These are phyloP conservation scores for Medicago truncatula DNA, from an alignment of 306 rosid species.

Conservation along the genomic window DNA sequence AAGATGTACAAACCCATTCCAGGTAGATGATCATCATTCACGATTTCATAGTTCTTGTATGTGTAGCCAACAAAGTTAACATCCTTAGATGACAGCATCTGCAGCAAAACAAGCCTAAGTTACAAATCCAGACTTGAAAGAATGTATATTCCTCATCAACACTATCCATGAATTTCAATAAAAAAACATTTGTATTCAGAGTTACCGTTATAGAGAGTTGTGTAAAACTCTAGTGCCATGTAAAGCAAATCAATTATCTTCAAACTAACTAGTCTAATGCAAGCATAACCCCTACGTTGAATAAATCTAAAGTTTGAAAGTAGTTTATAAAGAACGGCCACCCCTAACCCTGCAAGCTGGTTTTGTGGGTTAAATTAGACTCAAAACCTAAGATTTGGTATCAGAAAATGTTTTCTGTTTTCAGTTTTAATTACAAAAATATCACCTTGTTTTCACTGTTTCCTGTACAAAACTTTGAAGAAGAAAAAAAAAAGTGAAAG, in stretches of 20 bases:
- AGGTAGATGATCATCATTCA: conserved; percentile 84
- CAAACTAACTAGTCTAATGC: conserved; percentile 30
- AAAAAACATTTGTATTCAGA: conserved; percentile 11
- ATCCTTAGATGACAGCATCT: conserved; percentile 97
- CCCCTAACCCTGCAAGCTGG: background rate
- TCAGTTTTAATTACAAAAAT: too few species aligned
- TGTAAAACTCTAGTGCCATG: conserved; percentile 23
- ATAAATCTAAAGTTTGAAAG: background rate
- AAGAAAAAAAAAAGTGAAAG: too few species aligned
- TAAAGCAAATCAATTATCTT: conserved; percentile 33
- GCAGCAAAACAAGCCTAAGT: conserved; percentile 51
- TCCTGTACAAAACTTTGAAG: background rate
- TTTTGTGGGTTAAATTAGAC: background rate
- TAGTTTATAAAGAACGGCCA: background rate
- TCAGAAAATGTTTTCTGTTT: too few species aligned
- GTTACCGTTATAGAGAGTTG: conserved; percentile 10
- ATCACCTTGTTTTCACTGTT: too few species aligned
- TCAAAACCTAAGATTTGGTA: too few species aligned
- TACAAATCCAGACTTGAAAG: conserved; percentile 37
- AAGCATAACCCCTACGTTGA: conserved; percentile 4
- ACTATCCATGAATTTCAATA: conserved; percentile 11
- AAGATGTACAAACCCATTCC: conserved; percentile 75
- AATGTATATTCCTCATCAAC: conserved; percentile 25
- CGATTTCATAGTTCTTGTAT: conserved; percentile 89
- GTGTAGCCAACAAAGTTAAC: conserved; percentile 97